phyloP scores from a whole-genome alignment of 257 asterid species.

The Buddleja alternifolia region DNA sequence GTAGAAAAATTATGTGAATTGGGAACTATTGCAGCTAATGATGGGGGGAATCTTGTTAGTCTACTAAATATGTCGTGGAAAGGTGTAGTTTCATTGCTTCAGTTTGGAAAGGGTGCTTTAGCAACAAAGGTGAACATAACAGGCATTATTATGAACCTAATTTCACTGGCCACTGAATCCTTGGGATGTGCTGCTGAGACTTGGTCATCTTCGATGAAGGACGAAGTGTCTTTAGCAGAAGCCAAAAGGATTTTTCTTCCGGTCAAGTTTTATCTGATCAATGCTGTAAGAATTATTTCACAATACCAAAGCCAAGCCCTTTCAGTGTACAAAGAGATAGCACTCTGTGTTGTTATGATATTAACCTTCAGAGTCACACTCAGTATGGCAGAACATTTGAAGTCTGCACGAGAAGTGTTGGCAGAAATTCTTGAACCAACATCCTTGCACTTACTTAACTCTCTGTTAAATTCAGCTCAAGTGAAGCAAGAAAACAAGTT shows the following conservation, averaged over 20 bases:
- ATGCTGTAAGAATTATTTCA: conserved; percentile 89
- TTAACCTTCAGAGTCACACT: conserved; percentile 71
- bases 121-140: conserved; percentile 73
- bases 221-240: conserved; percentile 61
- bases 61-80: conserved; percentile 90
- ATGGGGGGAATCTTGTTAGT: conserved; percentile 89
- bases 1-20: conserved; percentile 75
- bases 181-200: conserved; percentile 73
- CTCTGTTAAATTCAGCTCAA: conserved; percentile 71
- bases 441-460: conserved; percentile 80
- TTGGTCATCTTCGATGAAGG: conserved; percentile 64
- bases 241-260: conserved; percentile 94
- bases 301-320: conserved; percentile 78
- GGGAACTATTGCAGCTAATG: conserved; percentile 89
- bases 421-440: conserved; percentile 85
- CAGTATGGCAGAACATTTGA: conserved; percentile 60
- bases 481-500: conserved; percentile 65
- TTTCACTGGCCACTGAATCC: conserved; percentile 75
- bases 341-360: conserved; percentile 62
- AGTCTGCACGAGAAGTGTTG: conserved; percentile 66
- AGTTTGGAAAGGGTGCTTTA: conserved; percentile 82
- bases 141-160: conserved; percentile 63
- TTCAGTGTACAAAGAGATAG: conserved; percentile 68
- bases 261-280: conserved; percentile 84
- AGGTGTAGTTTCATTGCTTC: conserved; percentile 92